These are phyloP conservation scores for Colletotrichum spinosum DNA, from an alignment of 2,329 filamentous ascomycete species.

Conservation along the genomic window DNA sequence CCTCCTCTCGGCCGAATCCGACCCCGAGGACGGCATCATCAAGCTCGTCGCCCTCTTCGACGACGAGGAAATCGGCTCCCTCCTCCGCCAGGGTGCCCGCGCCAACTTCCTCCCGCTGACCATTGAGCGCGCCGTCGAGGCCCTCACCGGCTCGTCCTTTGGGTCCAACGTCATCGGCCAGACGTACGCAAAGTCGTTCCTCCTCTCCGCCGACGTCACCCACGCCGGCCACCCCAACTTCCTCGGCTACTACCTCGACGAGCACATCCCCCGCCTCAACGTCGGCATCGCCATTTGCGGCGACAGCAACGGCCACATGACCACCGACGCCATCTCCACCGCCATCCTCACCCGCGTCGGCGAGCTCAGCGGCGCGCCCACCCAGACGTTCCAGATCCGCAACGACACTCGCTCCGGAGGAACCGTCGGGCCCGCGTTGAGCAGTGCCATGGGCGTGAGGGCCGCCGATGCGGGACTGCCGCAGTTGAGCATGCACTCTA, in stretches of 20 bases:
- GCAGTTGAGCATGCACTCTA: slow-evolving; percentile 93
- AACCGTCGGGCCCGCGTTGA: slow-evolving; percentile 94
- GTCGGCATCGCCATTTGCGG: slow-evolving; percentile 83
- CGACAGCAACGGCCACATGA: slow-evolving; percentile 96
- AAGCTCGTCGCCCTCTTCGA: slow-evolving; percentile 96
- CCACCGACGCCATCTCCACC: slow-evolving; percentile 88
- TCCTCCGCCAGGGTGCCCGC: slow-evolving; percentile 88
- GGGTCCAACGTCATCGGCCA: slow-evolving; percentile 76
- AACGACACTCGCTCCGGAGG: slow-evolving; percentile 92
- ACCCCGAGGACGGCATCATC: slow-evolving; percentile 73
- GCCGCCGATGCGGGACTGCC: slow-evolving; percentile 90
- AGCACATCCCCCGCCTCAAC: slow-evolving; percentile 90
- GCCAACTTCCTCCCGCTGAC: slow-evolving; percentile 88
- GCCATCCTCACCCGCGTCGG: slow-evolving; percentile 84
- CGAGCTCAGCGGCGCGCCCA: slow-evolving; percentile 74
- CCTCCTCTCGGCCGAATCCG: slow-evolving; percentile 75
- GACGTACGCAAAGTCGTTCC: slow-evolving; percentile 91
- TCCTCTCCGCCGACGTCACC: slow-evolving; percentile 92
- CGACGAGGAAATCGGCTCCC: slow-evolving; percentile 94
- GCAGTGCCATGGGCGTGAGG: slow-evolving; percentile 81
- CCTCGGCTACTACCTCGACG: slow-evolving; percentile 81
- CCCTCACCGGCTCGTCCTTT: slow-evolving; percentile 56
- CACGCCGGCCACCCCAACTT: slow-evolving; percentile 98
- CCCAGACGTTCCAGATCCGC: slow-evolving; percentile 94
- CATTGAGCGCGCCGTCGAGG: slow-evolving; percentile 85